A percentile compares a stretch with the other conserved stretches of the same genome.
These are phyloP conservation scores for Malus asiatica DNA, from an alignment of 306 rosid genomes.

Conservation along the genomic window DNA sequence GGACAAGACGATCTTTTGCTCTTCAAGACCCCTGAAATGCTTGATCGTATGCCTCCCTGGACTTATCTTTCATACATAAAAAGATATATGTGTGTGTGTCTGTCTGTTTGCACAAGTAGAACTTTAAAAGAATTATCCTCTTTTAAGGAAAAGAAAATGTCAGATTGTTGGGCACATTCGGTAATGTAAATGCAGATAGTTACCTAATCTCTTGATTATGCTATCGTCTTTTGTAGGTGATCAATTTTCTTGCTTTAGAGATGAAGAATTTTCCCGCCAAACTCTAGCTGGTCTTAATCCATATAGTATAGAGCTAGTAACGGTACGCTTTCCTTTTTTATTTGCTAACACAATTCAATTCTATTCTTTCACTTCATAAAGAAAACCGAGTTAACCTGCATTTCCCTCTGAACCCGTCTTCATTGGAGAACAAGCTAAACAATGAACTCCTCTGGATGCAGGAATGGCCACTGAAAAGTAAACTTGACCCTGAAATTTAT, in stretches of 20 bases:
- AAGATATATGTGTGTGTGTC: too few relatives aligned
- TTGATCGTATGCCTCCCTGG: constrained; percentile 14
- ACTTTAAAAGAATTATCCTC: too few relatives aligned
- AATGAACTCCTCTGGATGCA: background rate
- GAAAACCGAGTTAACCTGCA: background rate
- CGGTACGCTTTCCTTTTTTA: constrained; percentile 10
- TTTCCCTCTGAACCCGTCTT: background rate
- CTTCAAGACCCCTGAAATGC: constrained; percentile 28
- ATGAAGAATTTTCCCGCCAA: constrained; percentile 41
- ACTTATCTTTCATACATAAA: too few relatives aligned
- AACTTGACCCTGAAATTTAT: constrained; percentile 31
- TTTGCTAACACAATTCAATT: background rate
- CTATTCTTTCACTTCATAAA: too few relatives aligned
- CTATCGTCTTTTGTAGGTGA: constrained; percentile 22
- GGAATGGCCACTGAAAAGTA: constrained; percentile 43
- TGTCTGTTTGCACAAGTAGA: too few relatives aligned
- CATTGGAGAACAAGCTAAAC: background rate
- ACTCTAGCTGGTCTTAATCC: constrained; percentile 46
- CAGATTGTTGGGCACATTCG: too few relatives aligned
- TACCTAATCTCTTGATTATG: too few relatives aligned
- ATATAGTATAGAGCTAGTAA: constrained; percentile 20
- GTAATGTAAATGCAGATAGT: too few relatives aligned
- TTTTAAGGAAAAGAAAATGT: background rate
- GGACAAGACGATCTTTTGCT: constrained; percentile 20
- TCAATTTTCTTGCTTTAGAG: constrained; percentile 31